These are phyloP conservation scores for Puccinia polysora DNA, from an alignment of 1,284 basidiomycete genomes.

Conservation along the genomic window DNA sequence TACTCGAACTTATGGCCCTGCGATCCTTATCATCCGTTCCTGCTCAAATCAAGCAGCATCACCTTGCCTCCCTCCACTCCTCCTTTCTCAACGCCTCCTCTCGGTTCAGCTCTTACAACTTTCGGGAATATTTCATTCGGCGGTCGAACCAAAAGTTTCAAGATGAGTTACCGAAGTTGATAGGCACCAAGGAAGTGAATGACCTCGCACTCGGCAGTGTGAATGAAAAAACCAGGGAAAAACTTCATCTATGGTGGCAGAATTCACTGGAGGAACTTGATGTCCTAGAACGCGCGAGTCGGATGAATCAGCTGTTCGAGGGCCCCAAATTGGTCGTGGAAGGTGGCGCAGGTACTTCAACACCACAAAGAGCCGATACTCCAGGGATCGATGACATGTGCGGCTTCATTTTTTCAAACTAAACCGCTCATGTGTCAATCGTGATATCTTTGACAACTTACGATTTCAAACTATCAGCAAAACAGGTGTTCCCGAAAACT, in stretches of 20 bases:
- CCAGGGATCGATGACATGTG: too few relatives aligned
- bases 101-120: constrained; percentile 69
- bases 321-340: constrained; percentile 78
- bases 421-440: too few relatives aligned
- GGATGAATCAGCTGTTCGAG: constrained; percentile 82
- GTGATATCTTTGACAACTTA: too few relatives aligned
- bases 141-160: constrained; percentile 68
- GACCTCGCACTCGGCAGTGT: background rate
- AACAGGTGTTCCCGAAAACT: too few relatives aligned
- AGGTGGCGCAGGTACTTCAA: too few relatives aligned
- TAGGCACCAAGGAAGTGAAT: constrained; percentile 45
- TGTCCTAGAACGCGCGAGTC: constrained; percentile 69
- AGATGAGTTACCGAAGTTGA: constrained; percentile 55
- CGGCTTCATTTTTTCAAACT: too few relatives aligned
- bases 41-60: constrained; percentile 12
- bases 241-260: constrained; percentile 63
- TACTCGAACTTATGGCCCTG: too few relatives aligned
- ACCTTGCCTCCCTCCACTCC: constrained; percentile 11
- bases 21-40: too few relatives aligned
- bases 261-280: constrained; percentile 68
- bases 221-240: background rate
- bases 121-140: constrained; percentile 72
- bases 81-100: constrained; percentile 6
- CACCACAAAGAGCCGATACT: too few relatives aligned
- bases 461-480: too few relatives aligned